Conservation (phyloP, 225 moss, liverwort and hornwort species). For the Takakia lepidozioides region DNA sequence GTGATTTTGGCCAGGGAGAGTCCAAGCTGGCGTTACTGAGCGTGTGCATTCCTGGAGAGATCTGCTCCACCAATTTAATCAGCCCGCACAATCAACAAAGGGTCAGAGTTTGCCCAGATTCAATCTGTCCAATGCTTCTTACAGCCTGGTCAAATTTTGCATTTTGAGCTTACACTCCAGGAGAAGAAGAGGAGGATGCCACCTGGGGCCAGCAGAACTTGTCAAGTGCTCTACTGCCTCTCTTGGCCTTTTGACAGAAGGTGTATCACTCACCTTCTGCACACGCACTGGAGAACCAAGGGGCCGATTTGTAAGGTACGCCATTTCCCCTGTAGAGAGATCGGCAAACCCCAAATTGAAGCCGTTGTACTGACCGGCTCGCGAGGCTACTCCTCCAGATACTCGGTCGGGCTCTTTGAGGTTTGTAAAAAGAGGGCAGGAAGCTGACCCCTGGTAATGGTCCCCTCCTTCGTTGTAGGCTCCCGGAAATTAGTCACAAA, state of each 20-base stretch:
- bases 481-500: slow-evolving; percentile 75
- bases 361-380: slow-evolving; percentile 56
- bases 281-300: slow-evolving; percentile 18
- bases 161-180: too few species aligned
- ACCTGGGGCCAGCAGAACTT: neutral
- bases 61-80: too few species aligned
- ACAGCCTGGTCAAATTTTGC: too few species aligned
- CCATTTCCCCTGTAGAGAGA: slow-evolving; percentile 58
- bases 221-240: too few species aligned
- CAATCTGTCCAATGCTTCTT: too few species aligned
- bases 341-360: slow-evolving; percentile 92
- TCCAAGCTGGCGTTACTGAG: slow-evolving; percentile 75
- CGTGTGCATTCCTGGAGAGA: slow-evolving; percentile 57
- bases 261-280: slow-evolving; percentile 28
- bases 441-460: slow-evolving; percentile 61
- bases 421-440: slow-evolving; percentile 51
- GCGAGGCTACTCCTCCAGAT: slow-evolving; percentile 50
- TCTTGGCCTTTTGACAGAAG: too few species aligned
- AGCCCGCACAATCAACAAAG: too few species aligned
- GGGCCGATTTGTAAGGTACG: slow-evolving; percentile 66
- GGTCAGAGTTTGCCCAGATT: too few species aligned
- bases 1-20: slow-evolving; percentile 64
- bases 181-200: neutral
- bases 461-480: slow-evolving; percentile 4
- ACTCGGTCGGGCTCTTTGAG: slow-evolving; percentile 48